These are phyloP conservation scores for Kodamaea restingae DNA, from an alignment of 805 yeast genomes.

Conservation along the genomic window DNA sequence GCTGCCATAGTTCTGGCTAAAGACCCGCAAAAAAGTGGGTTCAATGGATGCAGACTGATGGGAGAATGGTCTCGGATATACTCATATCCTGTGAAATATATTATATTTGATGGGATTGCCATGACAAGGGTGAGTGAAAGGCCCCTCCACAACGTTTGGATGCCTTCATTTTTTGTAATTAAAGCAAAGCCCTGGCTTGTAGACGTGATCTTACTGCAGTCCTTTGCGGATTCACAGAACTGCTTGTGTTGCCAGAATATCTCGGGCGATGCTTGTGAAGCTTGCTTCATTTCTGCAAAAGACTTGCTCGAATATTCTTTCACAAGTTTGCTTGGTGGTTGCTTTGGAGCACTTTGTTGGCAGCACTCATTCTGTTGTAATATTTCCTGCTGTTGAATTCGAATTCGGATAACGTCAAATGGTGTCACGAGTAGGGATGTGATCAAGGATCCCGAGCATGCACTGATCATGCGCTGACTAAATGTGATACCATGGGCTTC, in stretches of 20 bases:
- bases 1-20: slow-evolving; percentile 81
- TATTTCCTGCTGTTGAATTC: slow-evolving; percentile 74
- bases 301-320: slow-evolving; percentile 1
- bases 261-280: slow-evolving; percentile 16
- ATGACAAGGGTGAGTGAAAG: slow-evolving; percentile 74
- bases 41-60: slow-evolving; percentile 44
- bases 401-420: slow-evolving; percentile 71
- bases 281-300: slow-evolving; percentile 1
- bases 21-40: slow-evolving; percentile 84
- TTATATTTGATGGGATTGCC: slow-evolving; percentile 91
- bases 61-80: slow-evolving; percentile 70
- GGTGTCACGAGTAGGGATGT: slow-evolving; percentile 77
- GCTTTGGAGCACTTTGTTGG: slow-evolving; percentile 12
- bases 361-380: slow-evolving; percentile 32
- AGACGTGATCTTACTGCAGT: slow-evolving; percentile 54
- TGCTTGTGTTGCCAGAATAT: slow-evolving; percentile 33
- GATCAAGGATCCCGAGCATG: slow-evolving; percentile 68
- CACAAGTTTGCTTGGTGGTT: slow-evolving; percentile 17
- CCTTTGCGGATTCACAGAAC: slow-evolving; percentile 33
- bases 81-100: slow-evolving; percentile 93
- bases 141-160: slow-evolving; percentile 82
- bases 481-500: slow-evolving; percentile 34
- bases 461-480: slow-evolving; percentile 69
- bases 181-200: slow-evolving; percentile 70
- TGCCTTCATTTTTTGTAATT: slow-evolving; percentile 72